Evolutionary conservation across 805 yeast genomes (phyloP).

Genomic region (Cyberlindnera sargentensis): DNA sequence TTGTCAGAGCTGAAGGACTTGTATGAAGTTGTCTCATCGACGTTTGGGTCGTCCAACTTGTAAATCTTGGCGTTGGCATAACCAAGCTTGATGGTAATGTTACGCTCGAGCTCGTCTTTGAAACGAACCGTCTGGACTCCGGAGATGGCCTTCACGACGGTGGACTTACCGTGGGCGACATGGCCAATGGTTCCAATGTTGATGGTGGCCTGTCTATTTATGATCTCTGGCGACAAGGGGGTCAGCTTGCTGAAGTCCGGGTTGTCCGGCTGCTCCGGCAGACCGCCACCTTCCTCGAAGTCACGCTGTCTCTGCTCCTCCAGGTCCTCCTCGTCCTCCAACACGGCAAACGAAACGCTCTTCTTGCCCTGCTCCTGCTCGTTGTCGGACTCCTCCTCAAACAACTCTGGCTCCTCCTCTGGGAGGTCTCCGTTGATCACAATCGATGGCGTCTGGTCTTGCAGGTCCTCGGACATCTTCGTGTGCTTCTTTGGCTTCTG

Average conservation of each 20-base stretch:
- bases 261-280: constrained; percentile 91
- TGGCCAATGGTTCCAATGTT: constrained; percentile 97
- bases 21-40: constrained; percentile 94
- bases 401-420: constrained; percentile 24
- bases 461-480: constrained; percentile 70
- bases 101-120: constrained; percentile 98
- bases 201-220: constrained; percentile 97
- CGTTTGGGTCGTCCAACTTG: constrained; percentile 76
- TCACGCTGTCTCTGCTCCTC: constrained; percentile 77
- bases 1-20: constrained; percentile 90
- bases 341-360: constrained; percentile 74
- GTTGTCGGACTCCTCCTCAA: constrained; percentile 32
- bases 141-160: constrained; percentile 92
- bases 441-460: constrained; percentile 79
- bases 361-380: constrained; percentile 45
- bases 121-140: constrained; percentile 99
- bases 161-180: constrained; percentile 92
- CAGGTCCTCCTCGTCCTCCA: constrained; percentile 61
- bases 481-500: not conserved
- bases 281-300: constrained; percentile 97
- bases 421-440: constrained; percentile 61
- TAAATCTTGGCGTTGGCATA: constrained; percentile 98
- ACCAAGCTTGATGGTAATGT: constrained; percentile 96
- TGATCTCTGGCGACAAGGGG: constrained; percentile 90
- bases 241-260: constrained; percentile 79